These are phyloP conservation scores for Nicotiana attenuata DNA, from an alignment of 257 asterid species.

Conservation along the genomic window DNA sequence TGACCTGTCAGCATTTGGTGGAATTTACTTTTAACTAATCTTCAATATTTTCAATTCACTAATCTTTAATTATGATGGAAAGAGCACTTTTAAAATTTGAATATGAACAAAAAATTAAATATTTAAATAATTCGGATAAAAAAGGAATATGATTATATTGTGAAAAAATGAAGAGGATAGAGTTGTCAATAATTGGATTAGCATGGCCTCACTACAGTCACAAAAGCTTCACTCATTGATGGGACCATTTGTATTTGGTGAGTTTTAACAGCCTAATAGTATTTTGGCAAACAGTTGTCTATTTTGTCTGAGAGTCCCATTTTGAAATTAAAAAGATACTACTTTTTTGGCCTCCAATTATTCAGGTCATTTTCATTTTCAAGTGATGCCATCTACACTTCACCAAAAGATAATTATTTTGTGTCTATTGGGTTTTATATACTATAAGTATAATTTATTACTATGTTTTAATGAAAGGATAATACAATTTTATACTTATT, in stretches of 20 bases:
- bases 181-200: constrained; percentile 27
- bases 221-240: constrained; percentile 9
- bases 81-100: background rate
- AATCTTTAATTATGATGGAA: background rate
- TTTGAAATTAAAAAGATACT: constrained; percentile 4
- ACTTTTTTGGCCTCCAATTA: constrained; percentile 3
- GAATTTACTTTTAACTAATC: constrained; percentile 25
- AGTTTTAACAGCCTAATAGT: constrained; percentile 35
- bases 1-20: constrained; percentile 63
- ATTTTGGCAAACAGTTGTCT: constrained; percentile 54
- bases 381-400: background rate
- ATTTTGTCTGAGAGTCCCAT: constrained; percentile 32
- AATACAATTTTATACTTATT: background rate
- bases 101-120: background rate
- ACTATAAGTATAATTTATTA: background rate
- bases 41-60: constrained; percentile 1
- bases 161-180: background rate
- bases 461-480: background rate
- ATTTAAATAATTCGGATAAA: background rate
- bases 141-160: background rate
- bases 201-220: constrained; percentile 3
- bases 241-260: constrained; percentile 40
- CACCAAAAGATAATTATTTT: background rate
- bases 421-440: background rate
- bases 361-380: background rate